Evolutionary conservation across 176 grass and related monocot genomes (phyloP).

Genomic region (Musa beccarii): DNA sequence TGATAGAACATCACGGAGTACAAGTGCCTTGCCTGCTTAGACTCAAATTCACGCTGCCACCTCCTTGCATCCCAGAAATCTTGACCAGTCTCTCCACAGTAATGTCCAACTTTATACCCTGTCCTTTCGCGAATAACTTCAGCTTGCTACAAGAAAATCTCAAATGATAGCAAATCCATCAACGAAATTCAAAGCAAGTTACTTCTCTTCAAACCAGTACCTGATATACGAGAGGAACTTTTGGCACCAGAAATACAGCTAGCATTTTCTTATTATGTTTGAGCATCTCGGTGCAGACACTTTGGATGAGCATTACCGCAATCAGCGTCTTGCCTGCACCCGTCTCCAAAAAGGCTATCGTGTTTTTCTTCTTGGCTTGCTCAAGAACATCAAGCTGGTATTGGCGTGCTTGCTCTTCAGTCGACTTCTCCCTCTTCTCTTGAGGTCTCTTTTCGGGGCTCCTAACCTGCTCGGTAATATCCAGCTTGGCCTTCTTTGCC

Average conservation of each 20-base stretch:
- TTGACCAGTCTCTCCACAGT: slow-evolving; percentile 96
- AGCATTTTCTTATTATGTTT: slow-evolving; percentile 85
- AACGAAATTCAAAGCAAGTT: not conserved
- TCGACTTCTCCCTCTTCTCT: slow-evolving; percentile 44
- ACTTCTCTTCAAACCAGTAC: slow-evolving; percentile 20
- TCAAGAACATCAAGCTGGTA: slow-evolving; percentile 95
- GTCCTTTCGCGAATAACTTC: slow-evolving; percentile 89
- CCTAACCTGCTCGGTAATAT: slow-evolving; percentile 24
- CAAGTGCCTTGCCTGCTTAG: slow-evolving; percentile 56
- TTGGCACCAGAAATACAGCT: slow-evolving; percentile 85
- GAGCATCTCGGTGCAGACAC: slow-evolving; percentile 48
- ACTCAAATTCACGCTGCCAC: slow-evolving; percentile 97
- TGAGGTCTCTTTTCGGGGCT: slow-evolving; percentile 36
- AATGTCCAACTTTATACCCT: slow-evolving; percentile 77
- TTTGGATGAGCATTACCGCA: slow-evolving; percentile 83
- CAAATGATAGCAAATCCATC: slow-evolving; percentile 3
- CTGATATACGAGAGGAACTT: slow-evolving; percentile 99
- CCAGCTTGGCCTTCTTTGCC: slow-evolving; percentile 34
- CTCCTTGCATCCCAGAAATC: slow-evolving; percentile 98
- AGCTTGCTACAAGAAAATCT: slow-evolving; percentile 65
- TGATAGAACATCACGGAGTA: not conserved
- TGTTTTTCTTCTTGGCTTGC: slow-evolving; percentile 91
- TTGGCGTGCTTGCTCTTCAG: slow-evolving; percentile 73
- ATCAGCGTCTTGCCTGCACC: slow-evolving; percentile 89
- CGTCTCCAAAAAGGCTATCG: slow-evolving; percentile 85